Conservation (phyloP, 75 land plant species). For the Picea glauca region DNA sequence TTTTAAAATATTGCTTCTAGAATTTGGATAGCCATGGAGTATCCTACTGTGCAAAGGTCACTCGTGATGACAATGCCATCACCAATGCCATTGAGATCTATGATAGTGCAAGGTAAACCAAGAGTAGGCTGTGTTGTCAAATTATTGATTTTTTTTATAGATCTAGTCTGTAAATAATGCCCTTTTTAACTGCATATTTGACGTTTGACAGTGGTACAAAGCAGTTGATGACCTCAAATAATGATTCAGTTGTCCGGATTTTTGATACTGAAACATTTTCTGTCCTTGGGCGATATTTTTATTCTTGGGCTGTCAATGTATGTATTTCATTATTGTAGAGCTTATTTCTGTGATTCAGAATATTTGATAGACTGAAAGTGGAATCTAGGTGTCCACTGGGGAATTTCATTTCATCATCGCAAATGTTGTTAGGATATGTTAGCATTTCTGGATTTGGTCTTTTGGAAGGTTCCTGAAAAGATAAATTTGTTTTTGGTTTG, state of each 20-base stretch:
- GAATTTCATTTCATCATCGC: background rate
- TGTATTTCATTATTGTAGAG: constrained; percentile 6
- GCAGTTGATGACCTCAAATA: constrained; percentile 43
- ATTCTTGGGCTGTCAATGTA: constrained; percentile 47
- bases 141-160: background rate
- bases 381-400: background rate
- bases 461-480: background rate
- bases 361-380: background rate
- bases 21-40: constrained; percentile 41
- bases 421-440: background rate
- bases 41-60: constrained; percentile 74
- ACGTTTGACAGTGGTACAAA: constrained; percentile 28
- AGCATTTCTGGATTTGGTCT: background rate
- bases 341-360: background rate
- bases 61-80: constrained; percentile 90
- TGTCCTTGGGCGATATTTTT: constrained; percentile 28
- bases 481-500: background rate
- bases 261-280: constrained; percentile 36
- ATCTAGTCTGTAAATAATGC: background rate
- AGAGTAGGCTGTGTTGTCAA: background rate
- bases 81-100: constrained; percentile 88
- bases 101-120: constrained; percentile 50
- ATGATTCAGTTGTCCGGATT: constrained; percentile 45
- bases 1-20: constrained; percentile 7
- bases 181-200: constrained; percentile 7